Percentiles rank a stretch among this genome's conserved stretches.
Evolutionary conservation across 2,329 filamentous ascomycete genomes (phyloP).

Genomic region (Penicillium crustosum): DNA sequence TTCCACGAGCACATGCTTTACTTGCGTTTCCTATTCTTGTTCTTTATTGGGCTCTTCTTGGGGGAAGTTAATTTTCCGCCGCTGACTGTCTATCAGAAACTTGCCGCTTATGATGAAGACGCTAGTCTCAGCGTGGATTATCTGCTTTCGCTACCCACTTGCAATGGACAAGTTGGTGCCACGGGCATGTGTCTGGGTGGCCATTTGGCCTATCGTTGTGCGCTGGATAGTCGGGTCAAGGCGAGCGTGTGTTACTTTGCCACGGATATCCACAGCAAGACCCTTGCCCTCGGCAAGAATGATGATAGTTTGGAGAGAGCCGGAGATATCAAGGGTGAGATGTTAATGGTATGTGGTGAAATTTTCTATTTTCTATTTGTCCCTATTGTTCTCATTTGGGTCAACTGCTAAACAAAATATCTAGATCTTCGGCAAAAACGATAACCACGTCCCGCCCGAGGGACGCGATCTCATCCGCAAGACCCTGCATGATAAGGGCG

Average conservation of each 20-base stretch:
- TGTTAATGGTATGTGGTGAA: constrained; percentile 61
- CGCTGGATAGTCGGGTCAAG: constrained; percentile 72
- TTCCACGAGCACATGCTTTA: no score
- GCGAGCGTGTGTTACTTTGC: constrained; percentile 87
- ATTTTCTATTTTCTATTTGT: no score
- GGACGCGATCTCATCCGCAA: constrained; percentile 81
- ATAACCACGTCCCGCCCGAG: constrained; percentile 81
- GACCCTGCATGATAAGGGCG: constrained; percentile 73
- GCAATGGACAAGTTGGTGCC: constrained; percentile 74
- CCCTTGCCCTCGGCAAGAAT: constrained; percentile 66
- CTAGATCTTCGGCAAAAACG: constrained; percentile 82
- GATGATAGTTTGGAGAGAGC: constrained; percentile 64
- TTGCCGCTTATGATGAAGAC: constrained; percentile 84
- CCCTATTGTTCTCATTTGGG: background rate
- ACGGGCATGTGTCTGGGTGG: constrained; percentile 94
- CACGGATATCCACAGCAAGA: constrained; percentile 81
- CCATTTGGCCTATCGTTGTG: constrained; percentile 73
- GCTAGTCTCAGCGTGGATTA: constrained; percentile 66
- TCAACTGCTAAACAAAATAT: background rate
- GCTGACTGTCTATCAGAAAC: constrained; percentile 53
- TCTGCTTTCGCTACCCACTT: constrained; percentile 70
- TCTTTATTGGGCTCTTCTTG: background rate
- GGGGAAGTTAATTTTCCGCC: background rate
- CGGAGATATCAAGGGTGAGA: constrained; percentile 70
- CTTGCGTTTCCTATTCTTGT: background rate